These are phyloP conservation scores for Capsicum rhomboideum DNA, from an alignment of 257 asterid genomes.

Conservation along the genomic window DNA sequence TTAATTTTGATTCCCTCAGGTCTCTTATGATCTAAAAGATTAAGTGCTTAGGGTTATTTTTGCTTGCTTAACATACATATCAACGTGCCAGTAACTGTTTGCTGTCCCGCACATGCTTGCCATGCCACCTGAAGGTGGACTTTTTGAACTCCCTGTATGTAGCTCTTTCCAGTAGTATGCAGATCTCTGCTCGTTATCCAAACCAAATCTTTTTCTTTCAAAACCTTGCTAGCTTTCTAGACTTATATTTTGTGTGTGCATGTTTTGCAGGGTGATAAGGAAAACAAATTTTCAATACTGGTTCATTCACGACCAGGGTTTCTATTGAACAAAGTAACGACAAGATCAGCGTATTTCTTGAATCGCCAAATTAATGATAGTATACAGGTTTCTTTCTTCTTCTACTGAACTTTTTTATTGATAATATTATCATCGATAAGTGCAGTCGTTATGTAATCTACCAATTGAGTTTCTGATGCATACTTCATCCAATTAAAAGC, in stretches of 20 bases:
- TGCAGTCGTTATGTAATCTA: not conserved
- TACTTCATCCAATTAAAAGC: not conserved
- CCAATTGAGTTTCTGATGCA: not conserved
- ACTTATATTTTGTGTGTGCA: not conserved
- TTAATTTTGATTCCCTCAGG: not conserved
- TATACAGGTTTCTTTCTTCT: conserved; percentile 60
- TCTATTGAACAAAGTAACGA: conserved; percentile 58
- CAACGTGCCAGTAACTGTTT: not conserved
- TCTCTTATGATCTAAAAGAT: not conserved
- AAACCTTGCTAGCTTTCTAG: not conserved
- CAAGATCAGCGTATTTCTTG: conserved; percentile 70
- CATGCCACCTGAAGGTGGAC: not conserved
- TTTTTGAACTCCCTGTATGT: not conserved
- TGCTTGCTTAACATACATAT: not conserved
- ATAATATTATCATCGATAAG: not conserved
- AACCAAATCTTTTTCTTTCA: not conserved
- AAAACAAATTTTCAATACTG: conserved; percentile 63
- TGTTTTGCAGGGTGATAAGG: conserved; percentile 68
- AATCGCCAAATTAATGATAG: conserved; percentile 82
- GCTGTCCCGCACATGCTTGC: not conserved
- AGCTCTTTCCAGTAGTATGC: not conserved
- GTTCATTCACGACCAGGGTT: conserved; percentile 98
- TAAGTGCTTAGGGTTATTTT: not conserved
- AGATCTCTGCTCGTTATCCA: not conserved
- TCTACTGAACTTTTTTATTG: not conserved